Percentiles rank a stretch among this genome's conserved stretches.
Evolutionary conservation across 2,329 filamentous ascomycete species (phyloP).

Genomic region (Kalmusia sp.): DNA sequence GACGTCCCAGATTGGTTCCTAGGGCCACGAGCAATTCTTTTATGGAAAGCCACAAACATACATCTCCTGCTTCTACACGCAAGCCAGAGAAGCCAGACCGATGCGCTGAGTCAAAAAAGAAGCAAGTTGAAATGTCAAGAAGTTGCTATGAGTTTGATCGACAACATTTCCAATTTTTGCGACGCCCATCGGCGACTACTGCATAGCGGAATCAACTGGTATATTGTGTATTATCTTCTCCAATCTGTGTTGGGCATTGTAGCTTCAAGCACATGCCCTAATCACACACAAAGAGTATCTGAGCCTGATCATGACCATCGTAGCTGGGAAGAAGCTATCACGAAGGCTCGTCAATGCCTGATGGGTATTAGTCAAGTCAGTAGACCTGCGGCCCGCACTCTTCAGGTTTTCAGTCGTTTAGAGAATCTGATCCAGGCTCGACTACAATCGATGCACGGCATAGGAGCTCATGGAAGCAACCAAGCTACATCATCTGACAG

Average conservation of each 20-base stretch:
- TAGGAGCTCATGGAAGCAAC: too few relatives aligned
- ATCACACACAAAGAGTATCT: not conserved
- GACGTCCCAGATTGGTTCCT: not conserved
- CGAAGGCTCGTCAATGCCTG: too few relatives aligned
- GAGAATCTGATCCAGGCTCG: too few relatives aligned
- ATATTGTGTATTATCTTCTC: not conserved
- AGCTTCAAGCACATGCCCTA: not conserved
- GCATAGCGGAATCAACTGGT: not conserved
- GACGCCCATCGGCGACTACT: not conserved
- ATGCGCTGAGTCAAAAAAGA: not conserved
- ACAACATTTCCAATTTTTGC: not conserved
- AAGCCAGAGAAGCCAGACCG: not conserved
- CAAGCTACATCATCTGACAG: too few relatives aligned
- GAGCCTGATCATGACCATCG: not conserved
- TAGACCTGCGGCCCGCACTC: too few relatives aligned
- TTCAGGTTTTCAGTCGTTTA: too few relatives aligned
- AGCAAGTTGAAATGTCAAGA: not conserved
- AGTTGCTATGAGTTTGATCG: not conserved
- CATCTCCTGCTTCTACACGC: not conserved
- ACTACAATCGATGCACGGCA: too few relatives aligned
- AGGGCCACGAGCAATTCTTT: not conserved
- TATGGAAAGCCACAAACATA: not conserved
- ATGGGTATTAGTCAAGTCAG: too few relatives aligned
- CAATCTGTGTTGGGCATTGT: not conserved
- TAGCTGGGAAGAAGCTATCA: too few relatives aligned